phyloP scores from a whole-genome alignment of 306 rosid species.

The Nissolia schottii region DNA sequence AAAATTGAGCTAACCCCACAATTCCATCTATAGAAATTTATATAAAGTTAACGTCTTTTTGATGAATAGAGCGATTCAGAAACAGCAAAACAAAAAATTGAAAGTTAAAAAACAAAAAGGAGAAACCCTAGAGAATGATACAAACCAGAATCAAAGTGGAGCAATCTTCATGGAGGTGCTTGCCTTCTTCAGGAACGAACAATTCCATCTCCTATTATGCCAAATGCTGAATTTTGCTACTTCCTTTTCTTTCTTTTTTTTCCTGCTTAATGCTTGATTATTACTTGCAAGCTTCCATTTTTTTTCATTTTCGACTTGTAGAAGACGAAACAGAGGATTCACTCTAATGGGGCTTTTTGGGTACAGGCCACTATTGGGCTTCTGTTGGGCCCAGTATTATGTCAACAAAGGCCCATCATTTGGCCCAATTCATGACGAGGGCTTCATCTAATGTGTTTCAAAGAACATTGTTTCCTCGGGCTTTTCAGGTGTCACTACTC shows the following conservation, averaged over 20 bases:
- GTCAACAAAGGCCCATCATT: background rate
- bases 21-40: background rate
- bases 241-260: background rate
- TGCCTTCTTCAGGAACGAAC: conserved; percentile 60
- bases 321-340: conserved; percentile 1
- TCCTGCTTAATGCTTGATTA: background rate
- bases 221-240: background rate
- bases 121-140: conserved; percentile 21
- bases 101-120: background rate
- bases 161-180: conserved; percentile 39
- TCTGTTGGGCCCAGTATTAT: background rate
- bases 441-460: too few relatives aligned
- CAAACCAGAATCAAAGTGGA: conserved; percentile 76
- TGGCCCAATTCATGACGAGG: background rate
- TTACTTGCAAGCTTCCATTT: background rate
- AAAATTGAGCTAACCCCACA: conserved; percentile 9
- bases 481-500: background rate
- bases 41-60: background rate
- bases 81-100: background rate
- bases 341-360: background rate
- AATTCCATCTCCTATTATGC: conserved; percentile 49
- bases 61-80: background rate
- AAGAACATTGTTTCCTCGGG: too few relatives aligned
- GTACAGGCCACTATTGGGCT: background rate
- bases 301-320: background rate